Evolutionary conservation across 495 filamentous ascomycete species (phyloP).

Genomic region (Tuber melanosporum): DNA sequence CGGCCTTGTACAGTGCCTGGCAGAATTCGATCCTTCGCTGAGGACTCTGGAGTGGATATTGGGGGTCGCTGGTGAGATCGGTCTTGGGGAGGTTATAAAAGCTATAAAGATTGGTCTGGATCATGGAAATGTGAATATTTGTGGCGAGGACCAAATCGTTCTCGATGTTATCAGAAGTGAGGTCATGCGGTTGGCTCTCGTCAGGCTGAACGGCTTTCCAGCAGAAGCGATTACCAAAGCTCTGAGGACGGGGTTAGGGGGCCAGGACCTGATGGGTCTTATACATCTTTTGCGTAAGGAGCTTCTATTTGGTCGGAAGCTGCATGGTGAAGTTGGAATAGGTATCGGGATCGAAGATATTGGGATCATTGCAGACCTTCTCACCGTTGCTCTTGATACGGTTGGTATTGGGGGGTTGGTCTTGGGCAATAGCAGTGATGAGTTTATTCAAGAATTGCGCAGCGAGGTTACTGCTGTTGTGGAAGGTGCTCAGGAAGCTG

Average conservation of each 20-base stretch:
- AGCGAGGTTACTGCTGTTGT: slow-evolving; percentile 35
- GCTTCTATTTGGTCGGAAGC: slow-evolving; percentile 14
- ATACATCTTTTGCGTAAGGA: slow-evolving; percentile 36
- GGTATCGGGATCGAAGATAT: slow-evolving; percentile 33
- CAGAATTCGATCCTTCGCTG: slow-evolving; percentile 30
- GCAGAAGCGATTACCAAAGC: slow-evolving; percentile 16
- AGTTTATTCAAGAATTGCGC: slow-evolving; percentile 19
- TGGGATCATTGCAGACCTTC: slow-evolving; percentile 32
- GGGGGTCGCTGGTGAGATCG: slow-evolving; percentile 13
- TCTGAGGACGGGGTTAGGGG: slow-evolving; percentile 25
- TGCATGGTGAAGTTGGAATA: slow-evolving; percentile 6
- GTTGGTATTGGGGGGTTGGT: slow-evolving; percentile 36
- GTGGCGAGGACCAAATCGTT: slow-evolving; percentile 18
- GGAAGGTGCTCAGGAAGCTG: slow-evolving; percentile 33
- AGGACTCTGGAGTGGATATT: slow-evolving; percentile 36
- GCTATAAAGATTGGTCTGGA: slow-evolving; percentile 21
- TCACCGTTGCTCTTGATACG: slow-evolving; percentile 34
- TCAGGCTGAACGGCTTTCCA: slow-evolving; percentile 33
- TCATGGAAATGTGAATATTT: not conserved
- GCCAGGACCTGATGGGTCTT: slow-evolving; percentile 23
- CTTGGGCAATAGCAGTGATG: slow-evolving; percentile 22
- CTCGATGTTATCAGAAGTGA: slow-evolving; percentile 33
- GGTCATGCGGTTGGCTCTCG: slow-evolving; percentile 30
- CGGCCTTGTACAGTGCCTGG: slow-evolving; percentile 27
- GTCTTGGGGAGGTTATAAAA: slow-evolving; percentile 23